phyloP scores from a whole-genome alignment of 1,284 basidiomycete genomes.

The Apiotrichum montevideense region DNA sequence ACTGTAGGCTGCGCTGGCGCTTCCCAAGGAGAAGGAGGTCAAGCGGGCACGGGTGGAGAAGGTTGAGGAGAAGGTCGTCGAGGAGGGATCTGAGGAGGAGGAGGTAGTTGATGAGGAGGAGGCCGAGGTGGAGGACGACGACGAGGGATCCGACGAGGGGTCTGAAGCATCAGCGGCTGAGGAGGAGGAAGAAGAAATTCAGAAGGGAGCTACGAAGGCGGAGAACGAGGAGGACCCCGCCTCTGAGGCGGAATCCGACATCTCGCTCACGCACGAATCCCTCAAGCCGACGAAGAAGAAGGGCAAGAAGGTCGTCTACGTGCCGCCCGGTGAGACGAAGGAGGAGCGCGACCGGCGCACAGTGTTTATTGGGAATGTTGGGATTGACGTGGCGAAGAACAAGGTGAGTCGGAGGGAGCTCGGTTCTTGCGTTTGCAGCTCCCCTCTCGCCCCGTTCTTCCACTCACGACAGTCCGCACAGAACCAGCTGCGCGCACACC shows the following conservation, averaged over 20 bases:
- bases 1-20: slow-evolving; percentile 29
- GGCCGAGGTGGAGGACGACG: slow-evolving; percentile 5
- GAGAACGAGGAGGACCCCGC: background rate
- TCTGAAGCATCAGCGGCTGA: background rate
- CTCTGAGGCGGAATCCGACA: background rate
- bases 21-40: slow-evolving; percentile 6
- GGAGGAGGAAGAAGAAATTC: too few relatives aligned
- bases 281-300: background rate
- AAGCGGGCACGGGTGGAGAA: background rate
- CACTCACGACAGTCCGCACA: slow-evolving; percentile 1
- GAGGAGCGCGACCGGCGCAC: slow-evolving; percentile 72
- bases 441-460: too few relatives aligned
- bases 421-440: too few relatives aligned
- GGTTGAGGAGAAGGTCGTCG: slow-evolving; percentile 10
- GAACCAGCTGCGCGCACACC: slow-evolving; percentile 50
- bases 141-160: background rate
- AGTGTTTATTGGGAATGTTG: slow-evolving; percentile 88
- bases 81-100: background rate
- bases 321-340: slow-evolving; percentile 56
- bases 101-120: background rate
- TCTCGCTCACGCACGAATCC: background rate
- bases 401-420: slow-evolving; percentile 52
- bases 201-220: background rate
- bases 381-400: slow-evolving; percentile 65
- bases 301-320: slow-evolving; percentile 1